Base-by-base conservation (phyloP, 768 basidiomycete genomes). In the Russula sp. region DNA sequence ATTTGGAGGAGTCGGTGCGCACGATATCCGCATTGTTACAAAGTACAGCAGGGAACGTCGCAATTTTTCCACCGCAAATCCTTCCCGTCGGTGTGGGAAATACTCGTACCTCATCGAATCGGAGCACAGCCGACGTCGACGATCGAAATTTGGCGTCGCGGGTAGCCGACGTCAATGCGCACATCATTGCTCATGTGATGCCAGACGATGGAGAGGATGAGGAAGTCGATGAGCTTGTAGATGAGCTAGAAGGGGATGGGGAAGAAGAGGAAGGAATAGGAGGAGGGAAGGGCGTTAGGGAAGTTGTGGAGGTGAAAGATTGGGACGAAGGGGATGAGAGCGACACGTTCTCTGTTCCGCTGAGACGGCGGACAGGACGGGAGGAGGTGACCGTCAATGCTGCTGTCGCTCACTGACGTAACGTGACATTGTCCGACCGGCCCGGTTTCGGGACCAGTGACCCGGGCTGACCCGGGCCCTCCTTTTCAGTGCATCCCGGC, bases 131-230 rank as follows among this genome's bases (percentile, higher is more conserved):
- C 4, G 51, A 44, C 28, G 55, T 53, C 36, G 59, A 57, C 44
- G 59, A 38, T 48, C 46, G 50, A 36, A 61, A 61, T 40, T 73
- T 89, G 57, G 87, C 87, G 66, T 80, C 80, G 28, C 83, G 84
- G 18, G 84, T 90, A 20, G 88, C 87, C n/a, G 88, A 83, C 64
- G 88, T 92, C 67, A 89, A 87, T 62, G 87, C 86, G 6, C 89
- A 89, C 72, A 87, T 60, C n/a, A 30, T 92, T 65, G 89, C 89
- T 10, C 88, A 88, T 28, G 88, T 88, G 0, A 86, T 92, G 51
- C 84, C 81, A 5, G 82, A 83, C 24, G 83, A 86, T 20, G 85
- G 75, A 26, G 76, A 79, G 7, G 73, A 69, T 28, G 79, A 79
- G 1, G 76, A 73, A 18, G 77, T 79, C 69, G 71, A 73, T 18